Percentiles rank a stretch among this genome's conserved stretches.
Conservation (phyloP, 2,329 filamentous ascomycete species). For the Parastagonospora nodorum region DNA sequence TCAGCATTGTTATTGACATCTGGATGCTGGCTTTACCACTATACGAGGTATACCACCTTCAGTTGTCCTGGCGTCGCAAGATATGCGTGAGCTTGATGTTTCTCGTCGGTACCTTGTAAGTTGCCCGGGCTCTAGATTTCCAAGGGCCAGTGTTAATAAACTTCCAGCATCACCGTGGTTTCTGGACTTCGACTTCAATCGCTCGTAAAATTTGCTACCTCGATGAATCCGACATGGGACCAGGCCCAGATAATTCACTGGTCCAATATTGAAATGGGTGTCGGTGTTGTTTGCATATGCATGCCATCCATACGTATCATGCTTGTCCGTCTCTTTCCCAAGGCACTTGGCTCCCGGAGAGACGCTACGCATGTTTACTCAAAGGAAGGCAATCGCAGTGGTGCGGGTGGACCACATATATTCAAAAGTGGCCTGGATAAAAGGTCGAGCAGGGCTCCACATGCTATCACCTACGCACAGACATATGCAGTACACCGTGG, state of each 20-base stretch:
- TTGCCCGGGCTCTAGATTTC: slow-evolving; percentile 4
- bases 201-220: slow-evolving; percentile 47
- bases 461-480: slow-evolving; percentile 19
- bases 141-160: slow-evolving; percentile 10
- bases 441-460: slow-evolving; percentile 1
- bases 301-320: slow-evolving; percentile 47
- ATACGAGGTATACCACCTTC: slow-evolving; percentile 31
- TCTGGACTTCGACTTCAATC: slow-evolving; percentile 49
- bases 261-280: slow-evolving; percentile 21
- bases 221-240: slow-evolving; percentile 45
- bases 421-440: slow-evolving; percentile 5
- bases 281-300: slow-evolving; percentile 48
- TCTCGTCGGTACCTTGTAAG: slow-evolving; percentile 33
- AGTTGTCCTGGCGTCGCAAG: slow-evolving; percentile 39
- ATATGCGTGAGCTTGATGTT: slow-evolving; percentile 42
- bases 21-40: slow-evolving; percentile 37
- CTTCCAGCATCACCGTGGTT: slow-evolving; percentile 35
- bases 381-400: slow-evolving; percentile 14
- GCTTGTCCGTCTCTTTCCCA: slow-evolving; percentile 37
- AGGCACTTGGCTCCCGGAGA: slow-evolving; percentile 34
- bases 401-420: slow-evolving; percentile 27
- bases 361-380: slow-evolving; percentile 5
- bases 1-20: slow-evolving; percentile 30
- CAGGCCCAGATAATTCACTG: slow-evolving; percentile 19
- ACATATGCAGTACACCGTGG: slow-evolving; percentile 18